Evolutionary conservation across 306 rosid genomes (phyloP), one percentile per base, ranked within the genome.

Genomic region (Rosa chinensis): DNA sequence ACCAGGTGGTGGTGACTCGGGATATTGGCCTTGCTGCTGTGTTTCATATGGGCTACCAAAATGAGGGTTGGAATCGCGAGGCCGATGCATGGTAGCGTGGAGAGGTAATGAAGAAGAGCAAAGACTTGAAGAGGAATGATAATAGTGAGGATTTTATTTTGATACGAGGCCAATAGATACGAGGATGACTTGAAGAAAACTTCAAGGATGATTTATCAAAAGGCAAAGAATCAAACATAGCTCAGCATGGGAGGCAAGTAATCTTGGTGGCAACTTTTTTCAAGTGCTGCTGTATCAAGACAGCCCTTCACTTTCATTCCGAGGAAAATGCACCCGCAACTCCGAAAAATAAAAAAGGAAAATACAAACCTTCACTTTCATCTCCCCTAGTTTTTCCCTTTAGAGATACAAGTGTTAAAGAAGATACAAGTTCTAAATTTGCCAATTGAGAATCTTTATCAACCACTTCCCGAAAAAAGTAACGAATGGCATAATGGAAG

Each of bases 151-250:
- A 77, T 42, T 49, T 32, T 79, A 73, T 63, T 79, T 78, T 8
- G 71, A 66, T 3, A 1, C 11, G 48, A 69, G 66, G 88, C 81
- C 71, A 86, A 76, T 69, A 82, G 78, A 80, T 82, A 80, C 44
- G 88, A 75, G 95, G 86, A 94, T 91, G 84, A 91, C 99, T 92
- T 94, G 88, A 74, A 72, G 83, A 73, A 8, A 88, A 94, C 91
- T 91, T 86, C 90, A 91, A 89, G 97, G 91, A 95, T 88, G 86
- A 80, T 89, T 95, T 79, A 68, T 69, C 45, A 25, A 69, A 81
- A 86, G 96, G 97, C 70, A 95, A 93, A 85, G 99, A 87, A 95
- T 93, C 92, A 81, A 66, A 83, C 74, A 68, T 68, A 75, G 93
- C 79, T 64, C 61, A 83, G 87, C 43, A 80, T 47, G 77, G 85